Evolutionary conservation across 2,329 filamentous ascomycete species (phyloP).

Genomic region (Fusarium sp.): DNA sequence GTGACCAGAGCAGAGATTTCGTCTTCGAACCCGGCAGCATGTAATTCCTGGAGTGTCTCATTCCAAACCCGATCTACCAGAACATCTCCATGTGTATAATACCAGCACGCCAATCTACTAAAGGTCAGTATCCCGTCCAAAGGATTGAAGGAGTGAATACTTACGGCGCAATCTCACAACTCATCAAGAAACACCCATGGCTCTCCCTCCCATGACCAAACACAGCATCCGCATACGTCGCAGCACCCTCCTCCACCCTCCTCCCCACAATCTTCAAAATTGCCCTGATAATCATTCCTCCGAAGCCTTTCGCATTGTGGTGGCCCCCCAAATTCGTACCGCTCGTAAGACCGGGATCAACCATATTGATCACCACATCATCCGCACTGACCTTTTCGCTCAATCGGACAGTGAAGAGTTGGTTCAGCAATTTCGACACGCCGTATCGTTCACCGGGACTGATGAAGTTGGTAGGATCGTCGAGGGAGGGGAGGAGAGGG

Average conservation of each 20-base stretch:
- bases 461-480: conserved; percentile 41
- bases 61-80: conserved; percentile 33
- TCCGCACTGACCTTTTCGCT: conserved; percentile 50
- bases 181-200: conserved; percentile 64
- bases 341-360: conserved; percentile 50
- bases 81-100: conserved; percentile 24
- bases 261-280: conserved; percentile 46
- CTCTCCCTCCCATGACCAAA: conserved; percentile 60
- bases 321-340: conserved; percentile 42
- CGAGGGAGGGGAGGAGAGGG: conserved; percentile 48
- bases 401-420: conserved; percentile 55
- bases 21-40: conserved; percentile 1
- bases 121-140: neutral
- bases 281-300: neutral
- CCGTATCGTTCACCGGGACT: conserved; percentile 45
- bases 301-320: conserved; percentile 15
- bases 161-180: conserved; percentile 53
- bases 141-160: neutral
- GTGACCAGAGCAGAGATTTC: conserved; percentile 42
- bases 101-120: conserved; percentile 32
- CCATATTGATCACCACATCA: conserved; percentile 53
- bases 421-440: conserved; percentile 49
- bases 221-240: conserved; percentile 60
- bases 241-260: conserved; percentile 55
- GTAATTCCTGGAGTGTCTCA: conserved; percentile 31